Base-by-base conservation (phyloP, 176 grass and related monocot genomes). In the Carex cristatella region DNA sequence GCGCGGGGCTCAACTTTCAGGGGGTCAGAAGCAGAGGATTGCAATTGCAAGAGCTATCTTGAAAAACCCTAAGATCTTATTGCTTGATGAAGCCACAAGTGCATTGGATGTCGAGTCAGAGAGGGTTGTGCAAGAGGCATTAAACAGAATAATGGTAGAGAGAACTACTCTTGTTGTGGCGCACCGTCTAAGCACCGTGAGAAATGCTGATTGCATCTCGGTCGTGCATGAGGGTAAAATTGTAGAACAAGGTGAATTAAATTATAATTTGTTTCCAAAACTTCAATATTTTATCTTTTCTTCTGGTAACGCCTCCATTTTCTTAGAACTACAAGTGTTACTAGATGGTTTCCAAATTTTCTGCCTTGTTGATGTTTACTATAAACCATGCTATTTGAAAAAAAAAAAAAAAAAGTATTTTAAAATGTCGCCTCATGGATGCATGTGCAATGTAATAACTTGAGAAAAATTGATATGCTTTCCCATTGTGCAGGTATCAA, bases 1-100 rank as follows among this genome's bases (percentile, higher is more conserved):
- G 30, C 90, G 84, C 53, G 94, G 94, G 23, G 84, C 92, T 65
- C 92, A 94, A 48, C 92, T 94, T 58, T 97, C 94, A n/a, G 94
- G 94, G 10, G 94, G 94, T 49, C 94, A 97, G 79, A 94, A 97
- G 80, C 94, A 97, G 81, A 92, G 92, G 74, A 89, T 94, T 88
- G 94, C 90, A 67, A 94, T 97, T 55, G 94, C 94, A 19, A 97
- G 94, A 84, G 94, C 94, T 48, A 92, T 97, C 57, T 69, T 97
- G 32, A 97, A 94, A 86, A 84, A 92, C 42, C 94, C 94, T 69
- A 92, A 90, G 79, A 94, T 97, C 48, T 73, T 97, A 66, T 85
- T 97, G 65, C 85, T 97, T 55, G 94, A 97, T 79, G 94, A 97
- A 90, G 94, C 94, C 84, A 97, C 94, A 73, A 97, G 92, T 81